phyloP scores from a whole-genome alignment of 768 basidiomycete genomes.

The Mycena epipterygia region DNA sequence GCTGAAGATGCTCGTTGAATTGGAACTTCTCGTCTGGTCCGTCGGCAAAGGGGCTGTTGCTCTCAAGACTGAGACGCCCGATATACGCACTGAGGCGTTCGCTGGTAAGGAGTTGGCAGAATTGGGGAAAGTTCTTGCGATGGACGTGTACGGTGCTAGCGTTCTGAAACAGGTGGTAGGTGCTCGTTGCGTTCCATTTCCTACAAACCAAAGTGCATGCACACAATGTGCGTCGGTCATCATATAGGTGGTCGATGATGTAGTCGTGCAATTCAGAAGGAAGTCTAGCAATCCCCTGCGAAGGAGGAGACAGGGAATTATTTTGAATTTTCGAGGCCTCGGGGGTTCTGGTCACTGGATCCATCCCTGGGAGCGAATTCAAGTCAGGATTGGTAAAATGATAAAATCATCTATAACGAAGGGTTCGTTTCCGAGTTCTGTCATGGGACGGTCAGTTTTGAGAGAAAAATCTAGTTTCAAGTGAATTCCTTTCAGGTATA shows the following conservation, averaged over 20 bases:
- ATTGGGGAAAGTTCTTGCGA: slow-evolving; percentile 2
- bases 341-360: too few relatives aligned
- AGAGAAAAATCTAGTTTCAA: too few relatives aligned
- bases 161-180: slow-evolving; percentile 4
- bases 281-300: not conserved
- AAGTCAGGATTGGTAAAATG: too few relatives aligned
- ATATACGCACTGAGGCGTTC: slow-evolving; percentile 16
- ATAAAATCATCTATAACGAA: too few relatives aligned
- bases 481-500: too few relatives aligned
- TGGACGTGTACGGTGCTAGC: not conserved
- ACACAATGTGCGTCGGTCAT: not conserved
- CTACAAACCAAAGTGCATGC: slow-evolving; percentile 2
- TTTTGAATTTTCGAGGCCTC: too few relatives aligned
- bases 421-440: too few relatives aligned
- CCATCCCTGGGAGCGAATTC: too few relatives aligned
- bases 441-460: too few relatives aligned
- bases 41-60: not conserved
- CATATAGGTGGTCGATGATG: slow-evolving; percentile 1
- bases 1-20: slow-evolving; percentile 12
- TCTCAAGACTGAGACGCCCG: slow-evolving; percentile 18
- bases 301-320: not conserved
- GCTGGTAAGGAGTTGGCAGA: slow-evolving; percentile 12
- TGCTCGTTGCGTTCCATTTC: not conserved
- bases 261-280: slow-evolving; percentile 12
- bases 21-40: not conserved